Percentiles rank a stretch among this genome's conserved stretches.
Conservation (phyloP, 768 basidiomycete genomes). For the Podaxis rugospora region DNA sequence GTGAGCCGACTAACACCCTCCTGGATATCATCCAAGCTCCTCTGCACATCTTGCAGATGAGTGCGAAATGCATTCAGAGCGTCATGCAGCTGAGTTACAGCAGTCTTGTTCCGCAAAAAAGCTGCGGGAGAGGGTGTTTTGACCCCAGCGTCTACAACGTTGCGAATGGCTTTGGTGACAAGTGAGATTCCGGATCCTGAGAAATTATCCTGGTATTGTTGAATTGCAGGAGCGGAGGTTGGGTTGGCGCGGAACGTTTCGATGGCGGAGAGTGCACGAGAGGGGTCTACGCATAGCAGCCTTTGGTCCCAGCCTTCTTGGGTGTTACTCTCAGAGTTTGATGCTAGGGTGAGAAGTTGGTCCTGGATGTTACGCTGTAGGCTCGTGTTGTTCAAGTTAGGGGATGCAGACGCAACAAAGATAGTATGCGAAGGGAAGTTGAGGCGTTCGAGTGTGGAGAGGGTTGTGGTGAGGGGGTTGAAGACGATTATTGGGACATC, state of each 20-base stretch:
- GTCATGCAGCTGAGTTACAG: slow-evolving; percentile 33
- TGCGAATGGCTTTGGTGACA: slow-evolving; percentile 36
- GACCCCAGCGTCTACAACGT: slow-evolving; percentile 10
- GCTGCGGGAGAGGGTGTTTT: slow-evolving; percentile 10
- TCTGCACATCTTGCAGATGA: slow-evolving; percentile 25
- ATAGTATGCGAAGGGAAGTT: slow-evolving; percentile 40
- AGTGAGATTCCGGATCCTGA: slow-evolving; percentile 53
- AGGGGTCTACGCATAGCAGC: slow-evolving; percentile 51
- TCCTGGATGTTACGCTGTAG: slow-evolving; percentile 11
- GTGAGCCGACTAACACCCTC: slow-evolving; percentile 32
- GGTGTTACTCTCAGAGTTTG: slow-evolving; percentile 5
- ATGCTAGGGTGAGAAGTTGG: slow-evolving; percentile 18
- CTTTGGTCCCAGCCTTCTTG: slow-evolving; percentile 15
- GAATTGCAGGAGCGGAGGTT: slow-evolving; percentile 45
- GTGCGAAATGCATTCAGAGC: slow-evolving; percentile 33
- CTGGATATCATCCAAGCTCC: slow-evolving; percentile 31
- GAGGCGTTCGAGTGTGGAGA: slow-evolving; percentile 29
- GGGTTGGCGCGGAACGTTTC: slow-evolving; percentile 41
- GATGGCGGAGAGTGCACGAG: slow-evolving; percentile 53
- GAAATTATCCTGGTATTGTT: slow-evolving; percentile 62
- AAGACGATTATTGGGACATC: slow-evolving; percentile 63
- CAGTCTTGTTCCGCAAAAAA: slow-evolving; percentile 31
- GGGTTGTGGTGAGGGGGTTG: slow-evolving; percentile 53
- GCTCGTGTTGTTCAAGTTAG: slow-evolving; percentile 11
- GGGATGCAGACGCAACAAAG: slow-evolving; percentile 30